Percentiles rank a stretch among this genome's conserved stretches.
phyloP scores from a whole-genome alignment of 2,329 filamentous ascomycete species.

The Calonectria multiphialidica region DNA sequence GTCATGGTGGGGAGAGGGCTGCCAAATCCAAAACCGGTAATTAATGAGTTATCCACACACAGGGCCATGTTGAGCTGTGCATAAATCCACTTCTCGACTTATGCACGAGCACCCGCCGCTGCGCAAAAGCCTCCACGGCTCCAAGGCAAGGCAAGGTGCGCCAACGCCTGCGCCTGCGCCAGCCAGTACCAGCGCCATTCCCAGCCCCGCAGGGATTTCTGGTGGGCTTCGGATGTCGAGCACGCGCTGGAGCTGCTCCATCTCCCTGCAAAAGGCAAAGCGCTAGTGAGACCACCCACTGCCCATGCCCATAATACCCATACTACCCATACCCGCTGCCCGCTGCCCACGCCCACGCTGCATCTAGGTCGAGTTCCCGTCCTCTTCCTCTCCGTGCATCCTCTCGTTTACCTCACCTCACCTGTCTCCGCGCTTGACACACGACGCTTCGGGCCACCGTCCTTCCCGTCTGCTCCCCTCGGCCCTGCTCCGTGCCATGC shows the following conservation, averaged over 20 bases:
- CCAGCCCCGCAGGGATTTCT: conserved; percentile 25
- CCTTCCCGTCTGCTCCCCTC: conserved; percentile 23
- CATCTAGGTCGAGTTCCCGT: conserved; percentile 24
- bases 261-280: conserved; percentile 19
- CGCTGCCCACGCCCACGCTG: conserved; percentile 26
- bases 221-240: conserved; percentile 12
- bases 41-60: conserved; percentile 11
- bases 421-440: conserved; percentile 43
- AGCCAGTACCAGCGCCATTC: neutral
- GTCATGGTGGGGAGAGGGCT: conserved; percentile 10
- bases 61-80: neutral
- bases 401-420: conserved; percentile 31
- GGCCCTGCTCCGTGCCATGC: conserved; percentile 36
- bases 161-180: conserved; percentile 3
- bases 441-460: conserved; percentile 37
- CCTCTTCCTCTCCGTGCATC: conserved; percentile 20
- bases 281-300: conserved; percentile 29
- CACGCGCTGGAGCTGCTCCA: conserved; percentile 19
- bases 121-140: neutral
- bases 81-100: neutral
- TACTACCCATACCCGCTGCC: conserved; percentile 9
- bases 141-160: neutral
- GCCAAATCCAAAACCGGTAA: neutral
- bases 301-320: conserved; percentile 16
- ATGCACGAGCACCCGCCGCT: conserved; percentile 6